These are phyloP conservation scores for Teratosphaeria gauchensis DNA, from an alignment of 2,329 filamentous ascomycete species.

Conservation along the genomic window DNA sequence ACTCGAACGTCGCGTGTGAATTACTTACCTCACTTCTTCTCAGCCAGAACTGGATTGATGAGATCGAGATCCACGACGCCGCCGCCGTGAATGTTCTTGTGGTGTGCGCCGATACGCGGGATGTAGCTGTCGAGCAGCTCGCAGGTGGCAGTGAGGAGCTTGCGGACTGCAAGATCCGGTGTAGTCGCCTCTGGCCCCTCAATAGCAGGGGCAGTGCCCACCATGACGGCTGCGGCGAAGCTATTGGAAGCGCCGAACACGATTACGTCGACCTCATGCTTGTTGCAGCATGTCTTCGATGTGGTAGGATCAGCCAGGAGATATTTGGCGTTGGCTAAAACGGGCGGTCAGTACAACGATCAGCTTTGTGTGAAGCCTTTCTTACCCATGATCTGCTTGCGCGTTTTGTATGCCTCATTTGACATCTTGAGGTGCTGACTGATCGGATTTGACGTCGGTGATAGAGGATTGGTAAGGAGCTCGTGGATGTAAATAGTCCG, in stretches of 20 bases:
- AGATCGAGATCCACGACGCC: slow-evolving; percentile 17
- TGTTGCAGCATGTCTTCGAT: neutral
- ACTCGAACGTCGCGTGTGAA: neutral
- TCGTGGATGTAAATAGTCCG: neutral
- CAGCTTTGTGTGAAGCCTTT: neutral
- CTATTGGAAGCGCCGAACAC: slow-evolving; percentile 10
- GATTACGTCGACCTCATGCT: slow-evolving; percentile 11
- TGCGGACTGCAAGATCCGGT: slow-evolving; percentile 14
- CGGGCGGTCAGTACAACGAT: neutral
- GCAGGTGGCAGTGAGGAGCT: slow-evolving; percentile 15
- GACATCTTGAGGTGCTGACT: neutral
- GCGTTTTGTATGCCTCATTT: neutral
- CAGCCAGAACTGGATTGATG: neutral
- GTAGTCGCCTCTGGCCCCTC: slow-evolving; percentile 10
- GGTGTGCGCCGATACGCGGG: slow-evolving; percentile 13
- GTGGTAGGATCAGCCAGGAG: slow-evolving; percentile 6
- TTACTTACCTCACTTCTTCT: neutral
- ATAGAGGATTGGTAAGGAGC: neutral
- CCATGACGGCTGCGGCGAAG: slow-evolving; percentile 14
- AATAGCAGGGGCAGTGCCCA: slow-evolving; percentile 15
- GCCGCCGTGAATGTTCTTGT: slow-evolving; percentile 19
- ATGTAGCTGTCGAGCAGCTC: slow-evolving; percentile 13
- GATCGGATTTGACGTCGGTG: neutral
- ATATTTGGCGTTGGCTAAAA: slow-evolving; percentile 14
- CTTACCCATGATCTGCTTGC: slow-evolving; percentile 13